phyloP scores from a whole-genome alignment of 2,329 filamentous ascomycete genomes.

The Penicillium sp. region DNA sequence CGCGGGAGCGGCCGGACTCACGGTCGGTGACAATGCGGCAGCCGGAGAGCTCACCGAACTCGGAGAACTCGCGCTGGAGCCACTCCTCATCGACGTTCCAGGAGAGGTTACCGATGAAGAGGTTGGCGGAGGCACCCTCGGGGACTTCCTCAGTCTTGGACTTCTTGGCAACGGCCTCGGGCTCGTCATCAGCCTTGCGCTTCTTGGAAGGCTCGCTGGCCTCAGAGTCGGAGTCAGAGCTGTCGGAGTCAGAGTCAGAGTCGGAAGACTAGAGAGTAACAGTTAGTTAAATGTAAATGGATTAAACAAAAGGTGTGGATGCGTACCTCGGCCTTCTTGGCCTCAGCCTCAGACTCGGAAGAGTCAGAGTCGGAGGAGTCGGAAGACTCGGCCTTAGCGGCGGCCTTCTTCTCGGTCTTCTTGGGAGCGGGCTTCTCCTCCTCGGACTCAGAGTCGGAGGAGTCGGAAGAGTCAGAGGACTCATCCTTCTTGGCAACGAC shows the following conservation, averaged over 20 bases:
- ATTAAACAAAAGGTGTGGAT: conserved; percentile 2
- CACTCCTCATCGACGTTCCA: conserved; percentile 87
- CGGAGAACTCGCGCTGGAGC: conserved; percentile 78
- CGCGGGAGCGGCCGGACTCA: conserved; percentile 79
- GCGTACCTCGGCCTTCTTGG: conserved; percentile 32
- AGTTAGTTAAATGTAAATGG: conserved; percentile 3
- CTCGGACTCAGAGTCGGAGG: conserved; percentile 36
- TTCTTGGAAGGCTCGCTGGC: conserved; percentile 46
- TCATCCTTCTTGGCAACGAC: conserved; percentile 28
- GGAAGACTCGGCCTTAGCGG: conserved; percentile 28
- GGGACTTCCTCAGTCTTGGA: conserved; percentile 56
- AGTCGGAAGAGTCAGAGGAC: conserved; percentile 36
- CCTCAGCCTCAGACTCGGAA: conserved; percentile 32
- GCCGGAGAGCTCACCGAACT: conserved; percentile 70
- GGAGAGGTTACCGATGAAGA: conserved; percentile 88
- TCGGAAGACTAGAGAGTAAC: conserved; percentile 23
- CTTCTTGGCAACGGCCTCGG: conserved; percentile 56
- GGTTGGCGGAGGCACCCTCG: conserved; percentile 55
- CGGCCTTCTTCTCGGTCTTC: conserved; percentile 34
- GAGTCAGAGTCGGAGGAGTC: conserved; percentile 40
- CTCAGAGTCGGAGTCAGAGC: conserved; percentile 36
- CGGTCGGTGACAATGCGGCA: conserved; percentile 84
- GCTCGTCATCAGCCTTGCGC: conserved; percentile 52
- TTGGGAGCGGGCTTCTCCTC: conserved; percentile 39
- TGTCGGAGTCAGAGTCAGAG: conserved; percentile 29